Percentiles rank a stretch among this genome's conserved stretches.
phyloP scores from a whole-genome alignment of 805 yeast species.

The Saturnispora hagleri region DNA sequence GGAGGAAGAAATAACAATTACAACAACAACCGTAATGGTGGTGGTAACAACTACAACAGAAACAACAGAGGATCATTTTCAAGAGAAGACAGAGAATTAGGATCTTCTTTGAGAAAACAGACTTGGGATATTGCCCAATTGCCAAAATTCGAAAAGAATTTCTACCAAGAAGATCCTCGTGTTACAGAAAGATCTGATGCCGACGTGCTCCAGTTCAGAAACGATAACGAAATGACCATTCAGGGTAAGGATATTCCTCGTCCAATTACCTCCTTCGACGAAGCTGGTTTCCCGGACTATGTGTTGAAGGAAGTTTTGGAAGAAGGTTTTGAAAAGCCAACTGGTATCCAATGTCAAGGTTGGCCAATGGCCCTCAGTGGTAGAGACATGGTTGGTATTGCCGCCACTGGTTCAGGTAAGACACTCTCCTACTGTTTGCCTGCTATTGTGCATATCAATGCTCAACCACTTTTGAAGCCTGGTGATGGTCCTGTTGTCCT shows the following conservation, averaged over 20 bases:
- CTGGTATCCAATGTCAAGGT: constrained; percentile 98
- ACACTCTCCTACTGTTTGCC: constrained; percentile 96
- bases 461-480: constrained; percentile 85
- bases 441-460: constrained; percentile 94
- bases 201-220: constrained; percentile 72
- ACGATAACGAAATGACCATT: constrained; percentile 76
- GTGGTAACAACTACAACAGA: constrained; percentile 20
- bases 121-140: constrained; percentile 71
- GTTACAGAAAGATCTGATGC: constrained; percentile 68
- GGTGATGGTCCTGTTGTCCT: constrained; percentile 98
- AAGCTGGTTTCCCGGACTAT: constrained; percentile 96
- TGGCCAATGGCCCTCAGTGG: constrained; percentile 99
- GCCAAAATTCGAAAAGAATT: constrained; percentile 91
- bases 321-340: constrained; percentile 90
- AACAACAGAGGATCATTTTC: constrained; percentile 30
- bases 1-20: neutral
- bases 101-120: constrained; percentile 56
- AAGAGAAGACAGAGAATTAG: constrained; percentile 38
- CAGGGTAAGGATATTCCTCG: constrained; percentile 82
- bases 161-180: constrained; percentile 75
- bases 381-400: constrained; percentile 98
- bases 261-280: constrained; percentile 88
- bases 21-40: neutral
- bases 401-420: constrained; percentile 98
- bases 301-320: constrained; percentile 81